A percentile compares a stretch with the other conserved stretches of the same genome.
Evolutionary conservation across 139 green algal genomes (phyloP).

Genomic region (Gonium pectorale): DNA sequence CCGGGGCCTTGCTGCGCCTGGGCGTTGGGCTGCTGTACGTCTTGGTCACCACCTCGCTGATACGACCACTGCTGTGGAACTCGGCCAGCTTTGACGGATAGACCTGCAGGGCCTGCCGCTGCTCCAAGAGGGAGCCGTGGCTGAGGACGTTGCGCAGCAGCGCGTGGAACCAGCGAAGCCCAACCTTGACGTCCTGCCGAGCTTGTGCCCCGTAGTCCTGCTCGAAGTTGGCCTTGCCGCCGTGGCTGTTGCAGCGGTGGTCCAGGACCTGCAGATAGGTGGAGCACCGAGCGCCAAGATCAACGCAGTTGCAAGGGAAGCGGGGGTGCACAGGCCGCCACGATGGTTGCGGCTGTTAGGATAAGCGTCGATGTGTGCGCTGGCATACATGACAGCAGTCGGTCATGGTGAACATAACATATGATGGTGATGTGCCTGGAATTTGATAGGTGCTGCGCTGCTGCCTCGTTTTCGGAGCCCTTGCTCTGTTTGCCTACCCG

Average conservation of each 20-base stretch:
- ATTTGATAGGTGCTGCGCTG: background rate
- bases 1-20: background rate
- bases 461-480: background rate
- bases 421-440: background rate
- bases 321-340: background rate
- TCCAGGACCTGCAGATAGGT: constrained; percentile 9
- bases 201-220: background rate
- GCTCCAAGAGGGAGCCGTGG: constrained; percentile 3
- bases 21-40: background rate
- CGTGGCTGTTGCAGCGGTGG: constrained; percentile 13
- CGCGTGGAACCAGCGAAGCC: constrained; percentile 1
- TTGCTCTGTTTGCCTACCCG: no score
- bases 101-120: background rate
- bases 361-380: background rate
- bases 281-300: constrained; percentile 1
- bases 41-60: background rate
- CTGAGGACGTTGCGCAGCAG: constrained; percentile 11
- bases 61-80: constrained; percentile 5
- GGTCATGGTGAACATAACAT: background rate
- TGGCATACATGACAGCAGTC: constrained; percentile 12
- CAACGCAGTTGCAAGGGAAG: constrained; percentile 13
- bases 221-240: constrained; percentile 13
- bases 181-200: background rate
- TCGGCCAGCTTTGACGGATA: background rate
- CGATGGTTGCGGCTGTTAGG: constrained; percentile 8